phyloP scores from a whole-genome alignment of 768 basidiomycete genomes.

The Suillus subaureus region DNA sequence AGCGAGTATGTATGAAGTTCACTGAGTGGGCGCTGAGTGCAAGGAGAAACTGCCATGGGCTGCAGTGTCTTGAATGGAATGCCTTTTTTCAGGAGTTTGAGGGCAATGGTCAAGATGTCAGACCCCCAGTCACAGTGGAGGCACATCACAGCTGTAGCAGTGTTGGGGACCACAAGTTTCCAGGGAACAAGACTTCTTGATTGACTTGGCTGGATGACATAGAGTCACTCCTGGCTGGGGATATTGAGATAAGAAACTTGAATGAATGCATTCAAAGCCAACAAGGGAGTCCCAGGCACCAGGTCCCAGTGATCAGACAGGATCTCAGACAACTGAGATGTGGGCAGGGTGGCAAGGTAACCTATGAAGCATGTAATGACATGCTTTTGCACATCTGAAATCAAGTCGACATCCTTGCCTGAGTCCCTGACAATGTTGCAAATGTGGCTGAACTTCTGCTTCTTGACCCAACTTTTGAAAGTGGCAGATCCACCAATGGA shows the following conservation, averaged over 20 bases:
- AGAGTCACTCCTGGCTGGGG: neutral
- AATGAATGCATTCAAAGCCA: neutral
- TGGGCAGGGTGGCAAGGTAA: neutral
- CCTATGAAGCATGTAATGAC: neutral
- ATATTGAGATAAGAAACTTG: neutral
- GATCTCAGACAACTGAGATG: neutral
- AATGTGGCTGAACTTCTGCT: neutral
- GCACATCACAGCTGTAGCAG: neutral
- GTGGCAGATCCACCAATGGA: neutral
- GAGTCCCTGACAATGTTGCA: neutral
- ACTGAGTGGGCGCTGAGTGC: neutral
- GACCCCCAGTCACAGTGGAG: neutral
- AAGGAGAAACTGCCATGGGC: neutral
- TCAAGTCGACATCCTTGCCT: neutral
- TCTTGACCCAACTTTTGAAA: neutral
- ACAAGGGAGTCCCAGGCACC: neutral
- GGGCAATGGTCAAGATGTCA: neutral
- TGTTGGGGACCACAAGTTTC: neutral
- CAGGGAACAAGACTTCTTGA: neutral
- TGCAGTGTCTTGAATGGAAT: neutral
- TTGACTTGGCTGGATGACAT: neutral
- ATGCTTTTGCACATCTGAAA: neutral
- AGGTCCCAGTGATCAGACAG: neutral
- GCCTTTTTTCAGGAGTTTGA: neutral
- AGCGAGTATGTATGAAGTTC: neutral